These are phyloP conservation scores for Nicotiana tabacum DNA, from an alignment of 257 asterid genomes.

Conservation along the genomic window DNA sequence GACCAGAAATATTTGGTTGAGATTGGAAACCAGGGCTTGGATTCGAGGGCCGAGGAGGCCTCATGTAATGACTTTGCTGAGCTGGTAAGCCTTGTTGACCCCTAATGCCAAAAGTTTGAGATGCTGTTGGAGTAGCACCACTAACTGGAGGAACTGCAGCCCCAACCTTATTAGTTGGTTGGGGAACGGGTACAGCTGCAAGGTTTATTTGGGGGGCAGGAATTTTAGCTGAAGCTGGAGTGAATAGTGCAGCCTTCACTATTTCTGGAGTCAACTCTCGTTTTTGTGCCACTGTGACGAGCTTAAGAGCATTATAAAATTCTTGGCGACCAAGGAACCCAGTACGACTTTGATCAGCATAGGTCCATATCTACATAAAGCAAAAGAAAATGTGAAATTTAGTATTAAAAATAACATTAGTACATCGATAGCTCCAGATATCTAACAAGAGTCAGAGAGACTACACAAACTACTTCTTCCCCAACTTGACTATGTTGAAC, in stretches of 20 bases:
- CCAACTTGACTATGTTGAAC: not conserved
- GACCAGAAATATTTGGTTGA: conserved; percentile 44
- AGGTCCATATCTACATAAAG: conserved; percentile 74
- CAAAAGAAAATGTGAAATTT: conserved; percentile 6
- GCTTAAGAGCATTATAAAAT: conserved; percentile 93
- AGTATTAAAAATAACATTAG: not conserved
- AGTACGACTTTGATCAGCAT: conserved; percentile 66
- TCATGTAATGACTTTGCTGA: conserved; percentile 45
- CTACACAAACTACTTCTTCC: not conserved
- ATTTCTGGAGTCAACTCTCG: conserved; percentile 81
- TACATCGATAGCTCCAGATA: not conserved
- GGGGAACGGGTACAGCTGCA: conserved; percentile 38
- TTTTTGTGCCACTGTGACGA: conserved; percentile 94
- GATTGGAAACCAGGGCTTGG: conserved; percentile 55
- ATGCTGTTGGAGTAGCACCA: conserved; percentile 31
- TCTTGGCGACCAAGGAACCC: conserved; percentile 83
- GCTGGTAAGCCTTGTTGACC: conserved; percentile 42
- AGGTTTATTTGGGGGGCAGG: conserved; percentile 90
- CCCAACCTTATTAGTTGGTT: conserved; percentile 35
- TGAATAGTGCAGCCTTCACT: conserved; percentile 84
- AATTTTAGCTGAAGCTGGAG: conserved; percentile 87
- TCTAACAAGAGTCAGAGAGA: not conserved
- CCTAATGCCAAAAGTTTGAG: conserved; percentile 37
- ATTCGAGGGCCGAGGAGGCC: conserved; percentile 52
- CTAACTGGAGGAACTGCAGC: conserved; percentile 34